Evolutionary conservation across 2,329 filamentous ascomycete species (phyloP), one percentile per base, ranked within the genome.

Genomic region (Didymella lethalis): DNA sequence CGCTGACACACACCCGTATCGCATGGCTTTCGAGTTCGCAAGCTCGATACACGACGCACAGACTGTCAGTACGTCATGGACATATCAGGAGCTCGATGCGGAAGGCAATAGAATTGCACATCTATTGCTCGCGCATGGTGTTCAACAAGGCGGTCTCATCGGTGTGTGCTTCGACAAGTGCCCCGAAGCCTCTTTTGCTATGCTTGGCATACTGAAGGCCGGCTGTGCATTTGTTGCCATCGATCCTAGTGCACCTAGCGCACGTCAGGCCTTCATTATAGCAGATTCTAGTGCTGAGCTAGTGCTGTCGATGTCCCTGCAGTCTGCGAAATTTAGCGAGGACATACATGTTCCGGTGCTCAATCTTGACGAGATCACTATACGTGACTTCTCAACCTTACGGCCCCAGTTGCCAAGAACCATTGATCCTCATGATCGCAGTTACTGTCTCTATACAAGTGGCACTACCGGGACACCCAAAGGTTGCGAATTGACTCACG

Each of bases 401-500:
- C 51, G 74, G 18, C 77, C 75, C 23, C 49, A 43, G 26, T 61
- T 73, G 12, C 48, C 62, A 29, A 62, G 60, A 28, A 38, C 54
- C 6, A 71, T 77, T 55, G 64, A 73, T 1, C 76, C 85, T 4
- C 79, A 84, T 23, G 85, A 88, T 64, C 86, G 87, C 0, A 92
- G 89, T 66, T 96, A 96, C 72, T 94, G 91, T 58, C 82, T 96
- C 1, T 96, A 96, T 74, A 96, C 92, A 0, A 94, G 90, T 3
- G 92, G 92, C 3, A 96, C 92, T 0, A 96, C 92, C 0, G 92
- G 92, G 2, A 90, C 87, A 0, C 92, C 93, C 0, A 96, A 96
- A 68, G 92, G 92, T 2, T 97, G 93, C 65, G 87, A 95, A 58
- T 88, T 97, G 46, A 96, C 90, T 0, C 93, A 97, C 69, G 88